Conservation (phyloP, 2,329 filamentous ascomycete genomes). For the Trichocomaceae sp. region DNA sequence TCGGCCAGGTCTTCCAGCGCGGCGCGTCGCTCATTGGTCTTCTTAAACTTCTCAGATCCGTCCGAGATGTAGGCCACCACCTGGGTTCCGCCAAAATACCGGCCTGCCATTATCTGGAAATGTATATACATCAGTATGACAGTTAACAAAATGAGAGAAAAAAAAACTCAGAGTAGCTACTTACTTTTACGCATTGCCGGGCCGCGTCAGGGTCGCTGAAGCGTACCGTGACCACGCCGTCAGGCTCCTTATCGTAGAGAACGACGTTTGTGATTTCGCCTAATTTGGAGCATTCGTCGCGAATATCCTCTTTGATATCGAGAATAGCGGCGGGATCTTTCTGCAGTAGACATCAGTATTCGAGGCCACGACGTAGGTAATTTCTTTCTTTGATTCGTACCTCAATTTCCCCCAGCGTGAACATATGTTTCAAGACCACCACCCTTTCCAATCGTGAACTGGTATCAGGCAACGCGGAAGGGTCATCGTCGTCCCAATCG, state of each 20-base stretch:
- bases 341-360: constrained; percentile 23
- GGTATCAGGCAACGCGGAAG: constrained; percentile 52
- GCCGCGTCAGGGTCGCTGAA: constrained; percentile 69
- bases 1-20: constrained; percentile 43
- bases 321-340: constrained; percentile 76
- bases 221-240: constrained; percentile 77
- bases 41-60: constrained; percentile 66
- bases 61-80: constrained; percentile 66
- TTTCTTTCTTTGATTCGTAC: constrained; percentile 19
- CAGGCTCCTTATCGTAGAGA: constrained; percentile 77
- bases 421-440: constrained; percentile 88
- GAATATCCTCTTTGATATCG: constrained; percentile 91
- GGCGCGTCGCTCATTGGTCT: constrained; percentile 48
- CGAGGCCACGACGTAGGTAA: neutral
- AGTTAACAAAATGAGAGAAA: neutral
- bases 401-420: constrained; percentile 75
- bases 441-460: constrained; percentile 64
- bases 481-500: constrained; percentile 91
- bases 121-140: neutral
- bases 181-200: constrained; percentile 57
- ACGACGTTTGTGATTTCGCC: constrained; percentile 87
- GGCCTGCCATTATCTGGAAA: constrained; percentile 62
- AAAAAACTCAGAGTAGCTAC: constrained; percentile 11
- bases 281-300: constrained; percentile 79
- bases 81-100: constrained; percentile 66